Percentiles rank a stretch among this genome's conserved stretches.
These are phyloP conservation scores for Clarireedia hainanense DNA, from an alignment of 2,329 filamentous ascomycete species.

Conservation along the genomic window DNA sequence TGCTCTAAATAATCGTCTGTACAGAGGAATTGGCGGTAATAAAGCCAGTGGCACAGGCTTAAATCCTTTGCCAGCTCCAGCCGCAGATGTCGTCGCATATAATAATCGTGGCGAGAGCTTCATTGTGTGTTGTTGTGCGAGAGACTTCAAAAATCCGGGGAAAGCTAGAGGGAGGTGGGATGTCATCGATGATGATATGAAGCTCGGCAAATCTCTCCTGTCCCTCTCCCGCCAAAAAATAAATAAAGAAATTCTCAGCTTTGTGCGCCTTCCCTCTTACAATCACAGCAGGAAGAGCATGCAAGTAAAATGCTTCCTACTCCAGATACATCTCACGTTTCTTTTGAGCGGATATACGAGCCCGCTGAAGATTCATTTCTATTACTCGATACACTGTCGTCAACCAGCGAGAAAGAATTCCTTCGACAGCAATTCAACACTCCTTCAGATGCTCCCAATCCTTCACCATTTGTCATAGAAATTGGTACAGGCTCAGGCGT, in stretches of 20 bases:
- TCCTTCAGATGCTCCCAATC: conserved; percentile 18
- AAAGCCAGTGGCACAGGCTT: conserved; percentile 25
- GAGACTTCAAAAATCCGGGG: background rate
- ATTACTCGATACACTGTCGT: conserved; percentile 83
- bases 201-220: background rate
- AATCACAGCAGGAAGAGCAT: background rate
- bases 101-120: conserved; percentile 18
- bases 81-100: conserved; percentile 21
- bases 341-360: conserved; percentile 84
- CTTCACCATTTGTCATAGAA: conserved; percentile 65
- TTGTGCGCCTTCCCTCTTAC: conserved; percentile 4
- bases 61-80: conserved; percentile 18
- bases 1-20: conserved; percentile 76
- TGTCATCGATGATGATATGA: conserved; percentile 1
- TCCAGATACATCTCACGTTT: conserved; percentile 85
- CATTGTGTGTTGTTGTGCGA: conserved; percentile 15
- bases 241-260: conserved; percentile 4
- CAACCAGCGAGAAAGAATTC: conserved; percentile 30
- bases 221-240: conserved; percentile 3
- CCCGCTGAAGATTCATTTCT: conserved; percentile 95
- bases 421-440: conserved; percentile 15
- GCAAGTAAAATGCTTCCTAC: conserved; percentile 70
- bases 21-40: conserved; percentile 59
- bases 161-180: background rate
- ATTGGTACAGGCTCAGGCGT: conserved; percentile 89